Conservation (phyloP, 148 eudicot genomes). For the Nepenthes gracilis region DNA sequence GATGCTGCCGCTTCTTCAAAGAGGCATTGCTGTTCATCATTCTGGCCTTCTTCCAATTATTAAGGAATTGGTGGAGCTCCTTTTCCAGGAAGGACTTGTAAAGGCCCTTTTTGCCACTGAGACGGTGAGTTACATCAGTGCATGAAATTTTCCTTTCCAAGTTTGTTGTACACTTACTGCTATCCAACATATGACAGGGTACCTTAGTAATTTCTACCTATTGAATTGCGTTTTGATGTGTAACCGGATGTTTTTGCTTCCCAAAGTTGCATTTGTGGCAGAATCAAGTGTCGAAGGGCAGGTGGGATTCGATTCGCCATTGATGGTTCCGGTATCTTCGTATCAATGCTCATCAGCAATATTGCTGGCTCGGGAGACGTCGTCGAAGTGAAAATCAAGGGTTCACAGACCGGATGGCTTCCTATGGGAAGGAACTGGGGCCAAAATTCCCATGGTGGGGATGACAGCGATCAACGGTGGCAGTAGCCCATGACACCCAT, state of each 20-base stretch:
- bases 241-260: too few species aligned
- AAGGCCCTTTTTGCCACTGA: conserved; percentile 99
- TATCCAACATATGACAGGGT: too few species aligned
- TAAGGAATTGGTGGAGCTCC: conserved; percentile 92
- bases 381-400: conserved; percentile 57
- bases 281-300: conserved; percentile 84
- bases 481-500: too few species aligned
- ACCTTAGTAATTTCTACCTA: too few species aligned
- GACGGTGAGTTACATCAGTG: conserved; percentile 39
- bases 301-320: conserved; percentile 75
- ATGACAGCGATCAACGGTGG: too few species aligned
- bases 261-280: conserved; percentile 9
- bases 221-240: too few species aligned
- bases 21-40: conserved; percentile 99
- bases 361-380: conserved; percentile 82
- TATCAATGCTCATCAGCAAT: conserved; percentile 74
- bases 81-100: conserved; percentile 96
- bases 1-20: conserved; percentile 93
- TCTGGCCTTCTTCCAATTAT: conserved; percentile 97
- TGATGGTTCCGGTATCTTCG: conserved; percentile 55
- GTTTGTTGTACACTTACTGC: too few species aligned
- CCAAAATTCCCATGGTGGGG: conserved; percentile 24
- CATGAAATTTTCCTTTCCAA: not conserved
- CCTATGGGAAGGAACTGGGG: conserved; percentile 89
- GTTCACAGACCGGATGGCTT: conserved; percentile 83